These are phyloP conservation scores for Sporisorium reilianum DNA, from an alignment of 1,284 basidiomycete species.

Conservation along the genomic window DNA sequence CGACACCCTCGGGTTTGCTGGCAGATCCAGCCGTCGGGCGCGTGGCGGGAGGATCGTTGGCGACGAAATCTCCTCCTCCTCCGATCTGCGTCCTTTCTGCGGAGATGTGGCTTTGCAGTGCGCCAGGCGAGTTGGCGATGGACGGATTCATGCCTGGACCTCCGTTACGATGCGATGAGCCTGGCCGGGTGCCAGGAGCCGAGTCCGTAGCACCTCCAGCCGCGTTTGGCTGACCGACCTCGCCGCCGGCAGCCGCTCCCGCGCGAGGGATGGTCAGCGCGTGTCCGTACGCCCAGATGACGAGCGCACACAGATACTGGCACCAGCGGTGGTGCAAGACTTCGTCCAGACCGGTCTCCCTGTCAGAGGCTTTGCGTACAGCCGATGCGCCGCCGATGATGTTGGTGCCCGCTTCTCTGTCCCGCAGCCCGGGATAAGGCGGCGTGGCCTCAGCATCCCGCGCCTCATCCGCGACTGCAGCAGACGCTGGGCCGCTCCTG, in stretches of 20 bases:
- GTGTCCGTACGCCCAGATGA: conserved; percentile 58
- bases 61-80: conserved; percentile 4
- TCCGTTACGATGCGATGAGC: conserved; percentile 25
- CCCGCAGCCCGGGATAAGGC: conserved; percentile 18
- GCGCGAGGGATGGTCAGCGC: conserved; percentile 42
- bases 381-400: conserved; percentile 6
- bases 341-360: conserved; percentile 47
- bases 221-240: not conserved
- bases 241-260: conserved; percentile 7
- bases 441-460: conserved; percentile 1
- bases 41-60: conserved; percentile 1
- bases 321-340: conserved; percentile 56
- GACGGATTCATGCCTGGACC: conserved; percentile 3
- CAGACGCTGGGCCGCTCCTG: conserved; percentile 4
- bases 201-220: conserved; percentile 2
- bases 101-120: conserved; percentile 29
- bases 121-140: conserved; percentile 24
- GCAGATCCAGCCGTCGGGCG: conserved; percentile 4
- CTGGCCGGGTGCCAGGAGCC: conserved; percentile 9
- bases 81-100: conserved; percentile 31
- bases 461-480: conserved; percentile 15
- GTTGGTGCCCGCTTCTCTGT: conserved; percentile 12
- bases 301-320: conserved; percentile 54
- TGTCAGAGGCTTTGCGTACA: conserved; percentile 24
- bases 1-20: conserved; percentile 42